Evolutionary conservation across 139 green algal genomes (phyloP), one percentile per base, ranked within the genome.

Genomic region (Tetraselmis striata): DNA sequence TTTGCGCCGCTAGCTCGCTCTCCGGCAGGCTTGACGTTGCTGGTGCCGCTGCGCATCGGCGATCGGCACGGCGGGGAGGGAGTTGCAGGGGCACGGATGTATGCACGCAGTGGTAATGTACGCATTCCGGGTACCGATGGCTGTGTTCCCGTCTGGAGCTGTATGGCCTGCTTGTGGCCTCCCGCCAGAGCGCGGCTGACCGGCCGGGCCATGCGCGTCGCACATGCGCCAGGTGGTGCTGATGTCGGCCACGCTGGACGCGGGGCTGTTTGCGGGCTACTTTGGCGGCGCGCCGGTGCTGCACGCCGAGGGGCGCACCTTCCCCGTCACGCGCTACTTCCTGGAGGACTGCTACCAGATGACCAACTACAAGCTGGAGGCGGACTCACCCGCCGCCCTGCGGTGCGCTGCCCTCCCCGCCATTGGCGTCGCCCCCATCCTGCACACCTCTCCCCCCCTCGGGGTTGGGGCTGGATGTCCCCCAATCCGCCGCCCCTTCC

Each of bases 191-290:
- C 75, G n/a, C 25, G 26, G 0, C 27, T 28, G 28, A 77, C 79
- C n/a, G 76, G 59, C 59, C 26, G 28, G 28, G 25, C 45, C 1
- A 77, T 28, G 0, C 76, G 59, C 45, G 32, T 29, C 59, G 59
- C 11, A 67, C 45, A 67, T 67, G 45, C 18, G 45, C 67, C 84
- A 93, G 83, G 84, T 99, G 18, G 81, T 99, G 0, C 92, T 99
- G 24, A 99, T 98, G 96, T 96, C 89, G 2, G 96, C 96, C 5
- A 99, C 95, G 0, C 83, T 97, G 76, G 91, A 99, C 81, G 89
- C 92, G 0, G 80, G 87, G 59, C 84, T 96, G 28, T 97, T 98
- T 82, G 84, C 90, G 0, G 59, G 79, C 18, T 99, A 98, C 90
- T 98, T 98, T 85, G 85, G 83, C 5, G 88, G 82, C 59, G 92